Base-by-base conservation (phyloP, 306 rosid genomes). In the Castanea mollissima region DNA sequence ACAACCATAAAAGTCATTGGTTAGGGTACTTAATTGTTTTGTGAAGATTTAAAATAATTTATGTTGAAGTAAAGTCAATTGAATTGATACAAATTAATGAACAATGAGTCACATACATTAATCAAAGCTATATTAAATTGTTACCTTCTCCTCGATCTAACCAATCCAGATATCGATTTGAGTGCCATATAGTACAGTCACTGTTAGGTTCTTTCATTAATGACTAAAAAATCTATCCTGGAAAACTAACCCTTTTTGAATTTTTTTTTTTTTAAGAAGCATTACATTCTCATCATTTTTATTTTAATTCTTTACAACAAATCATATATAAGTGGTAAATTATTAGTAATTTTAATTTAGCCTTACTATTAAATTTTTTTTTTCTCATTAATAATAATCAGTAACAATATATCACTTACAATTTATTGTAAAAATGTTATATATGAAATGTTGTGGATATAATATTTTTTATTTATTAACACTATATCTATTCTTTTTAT, bases 361-460 rank as follows among this genome's bases (percentile, higher is more conserved):
- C 2, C 0, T 0, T 0, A 41, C 0, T 0, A 41, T 0, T 41
- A 41, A 41, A 41, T 41, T 41, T 7, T 0, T 8, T 41, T 8
- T 41, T 41, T 41, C 0, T 0, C 0, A 41, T 0, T 8, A 8
- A 0, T 8, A 41, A 0, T 0, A 0, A 8, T 8, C 0, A 41
- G 8, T 41, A 41, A 41, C 1, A 41, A 41, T 0, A 7, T 8
- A 0, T 0, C 2, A 41, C 1, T 41, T 41, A 41, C 7, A 41
- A 41, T 41, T 41, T 41, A 41, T 41, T 7, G 0, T 2, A 0
- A 41, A 41, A 41, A 2, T 41, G 0, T 41, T 0, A 8, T 38
- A 0, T 0, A 8, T 25, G 2, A 41, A 41, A 41, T 41, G 0
- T 41, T 41, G 1, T 41, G 0, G 0, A 0, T 1, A 8, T 41